These are phyloP conservation scores for Termitomyces sp. DNA, from an alignment of 768 basidiomycete species.

Conservation along the genomic window DNA sequence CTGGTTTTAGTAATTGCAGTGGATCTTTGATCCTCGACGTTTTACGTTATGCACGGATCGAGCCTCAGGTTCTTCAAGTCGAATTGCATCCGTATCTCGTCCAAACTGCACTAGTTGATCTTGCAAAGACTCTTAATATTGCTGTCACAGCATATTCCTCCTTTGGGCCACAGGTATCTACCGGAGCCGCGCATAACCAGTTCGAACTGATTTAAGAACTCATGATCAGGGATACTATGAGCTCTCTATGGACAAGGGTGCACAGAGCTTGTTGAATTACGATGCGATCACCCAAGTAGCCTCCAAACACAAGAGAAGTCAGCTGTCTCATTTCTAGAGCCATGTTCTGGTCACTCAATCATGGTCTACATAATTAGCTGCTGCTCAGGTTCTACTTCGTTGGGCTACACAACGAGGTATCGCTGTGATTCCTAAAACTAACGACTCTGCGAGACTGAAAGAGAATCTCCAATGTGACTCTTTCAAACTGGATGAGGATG, in stretches of 20 bases:
- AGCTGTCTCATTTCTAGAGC: neutral
- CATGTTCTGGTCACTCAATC: neutral
- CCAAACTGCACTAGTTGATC: constrained; percentile 49
- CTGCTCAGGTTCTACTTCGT: constrained; percentile 69
- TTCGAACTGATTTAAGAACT: neutral
- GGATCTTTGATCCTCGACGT: constrained; percentile 72
- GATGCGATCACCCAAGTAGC: constrained; percentile 39
- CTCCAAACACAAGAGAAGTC: constrained; percentile 47
- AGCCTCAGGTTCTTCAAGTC: constrained; percentile 66
- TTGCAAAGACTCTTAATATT: constrained; percentile 53
- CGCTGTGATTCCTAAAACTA: constrained; percentile 73
- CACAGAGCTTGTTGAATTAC: constrained; percentile 49
- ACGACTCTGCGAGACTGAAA: constrained; percentile 35
- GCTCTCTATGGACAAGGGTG: constrained; percentile 51
- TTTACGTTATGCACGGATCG: constrained; percentile 69
- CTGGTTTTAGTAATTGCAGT: constrained; percentile 56
- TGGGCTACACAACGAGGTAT: constrained; percentile 77
- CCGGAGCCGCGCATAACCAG: neutral
- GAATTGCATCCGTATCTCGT: constrained; percentile 70
- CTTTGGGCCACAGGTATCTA: constrained; percentile 30
- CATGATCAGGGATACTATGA: constrained; percentile 47
- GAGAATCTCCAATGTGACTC: constrained; percentile 40
- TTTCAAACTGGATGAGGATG: constrained; percentile 49
- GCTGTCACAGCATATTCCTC: constrained; percentile 62
- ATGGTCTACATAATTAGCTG: constrained; percentile 26